phyloP scores from a whole-genome alignment of 306 rosid species.

The Canavalia ensiformis region DNA sequence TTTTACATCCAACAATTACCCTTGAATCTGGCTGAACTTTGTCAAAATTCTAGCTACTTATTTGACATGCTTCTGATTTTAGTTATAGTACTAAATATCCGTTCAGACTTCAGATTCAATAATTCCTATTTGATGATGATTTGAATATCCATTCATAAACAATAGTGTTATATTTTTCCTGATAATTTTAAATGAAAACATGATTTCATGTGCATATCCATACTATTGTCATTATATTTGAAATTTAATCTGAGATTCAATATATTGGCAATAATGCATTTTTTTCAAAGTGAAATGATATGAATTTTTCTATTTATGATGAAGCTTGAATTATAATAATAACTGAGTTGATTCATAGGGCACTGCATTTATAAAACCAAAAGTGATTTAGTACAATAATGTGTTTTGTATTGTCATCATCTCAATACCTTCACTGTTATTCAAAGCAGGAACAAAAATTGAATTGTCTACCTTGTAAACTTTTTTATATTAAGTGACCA shows the following conservation, averaged over 20 bases:
- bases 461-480: not conserved
- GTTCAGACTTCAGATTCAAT: too few species aligned
- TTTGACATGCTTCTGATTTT: not conserved
- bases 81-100: too few species aligned
- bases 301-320: slow-evolving; percentile 3
- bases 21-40: slow-evolving; percentile 8
- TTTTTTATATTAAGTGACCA: slow-evolving; percentile 14
- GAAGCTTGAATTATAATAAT: slow-evolving; percentile 17
- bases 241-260: not conserved
- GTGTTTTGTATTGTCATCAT: not conserved
- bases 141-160: too few species aligned
- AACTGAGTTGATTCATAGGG: slow-evolving; percentile 19
- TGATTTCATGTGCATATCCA: too few species aligned
- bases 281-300: slow-evolving; percentile 1
- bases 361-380: not conserved
- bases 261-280: slow-evolving; percentile 26
- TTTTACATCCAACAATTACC: not conserved
- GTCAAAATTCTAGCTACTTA: not conserved
- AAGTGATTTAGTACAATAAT: not conserved
- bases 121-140: too few species aligned
- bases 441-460: slow-evolving; percentile 9
- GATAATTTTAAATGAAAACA: too few species aligned
- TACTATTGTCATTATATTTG: too few species aligned
- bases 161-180: too few species aligned
- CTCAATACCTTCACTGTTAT: not conserved